Evolutionary conservation across 2,329 filamentous ascomycete genomes (phyloP), one percentile per base, ranked within the genome.

Genomic region (Ascochyta viciae-villosae): DNA sequence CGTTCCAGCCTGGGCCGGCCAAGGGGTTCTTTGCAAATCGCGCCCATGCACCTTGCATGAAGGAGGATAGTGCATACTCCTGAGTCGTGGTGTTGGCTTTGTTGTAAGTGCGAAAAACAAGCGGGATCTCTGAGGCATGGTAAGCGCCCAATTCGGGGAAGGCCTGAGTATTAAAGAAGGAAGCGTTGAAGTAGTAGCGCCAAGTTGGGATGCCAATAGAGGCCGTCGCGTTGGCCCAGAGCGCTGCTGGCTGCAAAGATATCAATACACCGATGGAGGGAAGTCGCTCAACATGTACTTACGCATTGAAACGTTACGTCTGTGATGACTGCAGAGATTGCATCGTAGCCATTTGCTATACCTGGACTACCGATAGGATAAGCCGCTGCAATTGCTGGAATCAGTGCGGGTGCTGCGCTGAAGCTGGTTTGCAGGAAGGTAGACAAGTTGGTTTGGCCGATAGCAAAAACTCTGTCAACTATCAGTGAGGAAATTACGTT

Each of bases 141-240:
- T 63, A 72, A 0, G 54, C 66, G 23, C 67, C 65, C 0, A 61
- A 50, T 19, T 57, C 37, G 2, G 55, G 44, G 26, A 53, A 59
- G 2, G 45, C 45, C 37, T 63, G 65, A 1, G 62, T 63, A 19
- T 72, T 71, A 8, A 54, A 27, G 44, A 72, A 73, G 1, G 65
- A 63, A 7, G 71, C 68, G 52, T 73, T 74, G 59, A 66, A 73
- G 54, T 63, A 62, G 46, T 68, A 71, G 24, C 68, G 64, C 67
- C 66, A 71, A 2, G 65, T 60, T 3, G 67, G 65, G 1, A 68
- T 65, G 3, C 66, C 64, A 4, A 58, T 53, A 0, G 55, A 52
- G 2, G 67, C 62, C 3, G 64, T 63, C 3, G 68, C 68, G 15
- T 69, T 66, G 7, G 66, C 61, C 52, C 64, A 66, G 2, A 67